Conservation (phyloP, 768 basidiomycete species). For the Nidula microcarpa region DNA sequence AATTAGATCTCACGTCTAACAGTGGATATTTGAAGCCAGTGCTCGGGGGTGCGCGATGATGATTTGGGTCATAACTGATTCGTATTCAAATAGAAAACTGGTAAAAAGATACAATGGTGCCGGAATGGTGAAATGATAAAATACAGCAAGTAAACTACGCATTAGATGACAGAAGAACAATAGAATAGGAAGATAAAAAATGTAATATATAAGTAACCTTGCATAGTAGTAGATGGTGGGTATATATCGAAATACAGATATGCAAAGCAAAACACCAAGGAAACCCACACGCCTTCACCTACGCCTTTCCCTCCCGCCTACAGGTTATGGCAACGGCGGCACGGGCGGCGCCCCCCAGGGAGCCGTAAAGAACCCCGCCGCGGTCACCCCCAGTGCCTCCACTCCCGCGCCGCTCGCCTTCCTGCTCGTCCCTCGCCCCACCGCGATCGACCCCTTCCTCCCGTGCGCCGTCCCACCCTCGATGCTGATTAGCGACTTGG, state of each 20-base stretch:
- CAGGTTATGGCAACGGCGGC: conserved; percentile 7
- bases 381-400: conserved; percentile 72
- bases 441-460: conserved; percentile 55
- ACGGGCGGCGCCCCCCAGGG: conserved; percentile 37
- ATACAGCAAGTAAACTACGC: not conserved
- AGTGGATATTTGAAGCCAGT: no score
- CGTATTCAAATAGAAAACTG: no score
- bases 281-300: not conserved
- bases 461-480: conserved; percentile 39
- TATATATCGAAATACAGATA: not conserved
- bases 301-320: not conserved
- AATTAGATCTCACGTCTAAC: no score
- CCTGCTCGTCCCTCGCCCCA: conserved; percentile 58
- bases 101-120: no score
- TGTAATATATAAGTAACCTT: not conserved
- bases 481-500: conserved; percentile 64
- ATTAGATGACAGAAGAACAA: not conserved
- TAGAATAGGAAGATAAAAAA: not conserved
- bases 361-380: conserved; percentile 72
- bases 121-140: not conserved
- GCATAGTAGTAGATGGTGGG: not conserved
- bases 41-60: no score
- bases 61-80: no score
- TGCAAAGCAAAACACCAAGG: not conserved
- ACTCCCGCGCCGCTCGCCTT: conserved; percentile 73